Percentiles rank a stretch among this genome's conserved stretches.
Conservation (phyloP, 2,329 filamentous ascomycete species). For the Botrytis galanthina region DNA sequence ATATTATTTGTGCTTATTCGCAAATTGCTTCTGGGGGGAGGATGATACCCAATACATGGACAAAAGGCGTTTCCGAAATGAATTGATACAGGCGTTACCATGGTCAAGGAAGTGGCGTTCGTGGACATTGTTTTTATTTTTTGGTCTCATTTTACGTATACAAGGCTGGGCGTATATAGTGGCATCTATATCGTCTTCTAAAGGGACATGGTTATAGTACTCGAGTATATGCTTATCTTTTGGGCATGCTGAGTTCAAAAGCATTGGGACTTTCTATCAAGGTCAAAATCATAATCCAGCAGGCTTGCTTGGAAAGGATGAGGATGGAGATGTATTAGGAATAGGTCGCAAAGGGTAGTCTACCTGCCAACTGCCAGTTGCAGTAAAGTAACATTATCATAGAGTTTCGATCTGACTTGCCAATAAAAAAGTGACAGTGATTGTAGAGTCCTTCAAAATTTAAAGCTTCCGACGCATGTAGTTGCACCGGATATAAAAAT, state of each 20-base stretch:
- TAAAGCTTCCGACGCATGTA: background rate
- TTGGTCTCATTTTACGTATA: background rate
- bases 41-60: slow-evolving; percentile 21
- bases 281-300: background rate
- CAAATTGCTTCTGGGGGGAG: slow-evolving; percentile 11
- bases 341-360: background rate
- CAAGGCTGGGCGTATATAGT: background rate
- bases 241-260: background rate
- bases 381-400: background rate
- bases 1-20: slow-evolving; percentile 17
- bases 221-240: background rate
- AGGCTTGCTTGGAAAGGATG: slow-evolving; percentile 1
- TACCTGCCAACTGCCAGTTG: background rate
- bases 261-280: background rate
- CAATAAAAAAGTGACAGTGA: background rate
- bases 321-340: background rate
- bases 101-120: slow-evolving; percentile 12
- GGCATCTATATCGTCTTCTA: background rate
- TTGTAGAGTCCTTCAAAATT: background rate
- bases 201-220: background rate
- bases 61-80: slow-evolving; percentile 18
- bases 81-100: slow-evolving; percentile 1
- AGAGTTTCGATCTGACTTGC: background rate
- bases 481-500: background rate
- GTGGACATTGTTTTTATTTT: background rate